Evolutionary conservation across 164 flowering plant species (phyloP).

Genomic region (Kalanchoe fedtschenkoi): DNA sequence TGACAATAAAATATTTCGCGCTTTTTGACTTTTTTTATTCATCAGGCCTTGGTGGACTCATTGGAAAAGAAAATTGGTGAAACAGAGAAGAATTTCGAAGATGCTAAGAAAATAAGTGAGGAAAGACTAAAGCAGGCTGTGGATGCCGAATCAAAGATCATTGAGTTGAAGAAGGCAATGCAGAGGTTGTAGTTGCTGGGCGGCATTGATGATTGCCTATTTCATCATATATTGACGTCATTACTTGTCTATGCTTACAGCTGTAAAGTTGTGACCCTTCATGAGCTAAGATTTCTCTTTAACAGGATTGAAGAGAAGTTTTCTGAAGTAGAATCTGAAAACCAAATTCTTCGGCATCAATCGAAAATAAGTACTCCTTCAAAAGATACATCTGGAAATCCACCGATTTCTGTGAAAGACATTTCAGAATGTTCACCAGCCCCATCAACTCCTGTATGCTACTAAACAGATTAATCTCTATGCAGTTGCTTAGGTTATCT

Average conservation of each 20-base stretch:
- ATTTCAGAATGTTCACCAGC: slow-evolving; percentile 34
- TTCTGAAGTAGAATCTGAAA: slow-evolving; percentile 68
- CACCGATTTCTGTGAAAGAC: slow-evolving; percentile 32
- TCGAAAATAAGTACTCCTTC: slow-evolving; percentile 22
- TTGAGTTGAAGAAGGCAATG: slow-evolving; percentile 53
- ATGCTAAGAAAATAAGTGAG: slow-evolving; percentile 70
- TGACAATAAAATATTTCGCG: background rate
- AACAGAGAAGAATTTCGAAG: slow-evolving; percentile 76
- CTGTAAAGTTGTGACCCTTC: background rate
- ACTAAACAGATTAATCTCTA: background rate
- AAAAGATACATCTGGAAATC: background rate
- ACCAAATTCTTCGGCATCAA: slow-evolving; percentile 72
- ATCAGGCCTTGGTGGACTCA: slow-evolving; percentile 58
- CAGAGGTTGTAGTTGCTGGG: background rate
- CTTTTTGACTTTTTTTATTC: background rate
- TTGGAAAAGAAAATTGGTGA: slow-evolving; percentile 84
- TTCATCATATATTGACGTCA: background rate
- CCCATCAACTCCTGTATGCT: slow-evolving; percentile 23
- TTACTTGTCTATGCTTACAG: background rate
- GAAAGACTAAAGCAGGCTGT: slow-evolving; percentile 80
- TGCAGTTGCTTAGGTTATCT: background rate
- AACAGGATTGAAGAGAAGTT: slow-evolving; percentile 79
- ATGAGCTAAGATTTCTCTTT: slow-evolving; percentile 1
- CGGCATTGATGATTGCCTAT: background rate
- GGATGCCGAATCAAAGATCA: slow-evolving; percentile 76